Percentiles rank a stretch among this genome's conserved stretches.
Conservation (phyloP, 768 basidiomycete genomes). For the Termitomyces sp. region DNA sequence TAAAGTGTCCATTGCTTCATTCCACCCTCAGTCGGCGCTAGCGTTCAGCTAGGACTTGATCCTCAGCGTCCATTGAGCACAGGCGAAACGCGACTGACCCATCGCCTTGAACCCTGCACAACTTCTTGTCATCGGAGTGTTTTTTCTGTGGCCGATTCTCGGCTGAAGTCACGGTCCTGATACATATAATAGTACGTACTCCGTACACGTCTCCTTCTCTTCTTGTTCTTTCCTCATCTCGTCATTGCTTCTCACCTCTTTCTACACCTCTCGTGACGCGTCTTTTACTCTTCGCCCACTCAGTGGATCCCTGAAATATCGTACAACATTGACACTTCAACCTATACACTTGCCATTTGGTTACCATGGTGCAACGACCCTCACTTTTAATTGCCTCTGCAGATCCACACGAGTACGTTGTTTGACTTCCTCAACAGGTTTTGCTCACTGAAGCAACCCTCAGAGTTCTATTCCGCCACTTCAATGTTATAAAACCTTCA, state of each 20-base stretch:
- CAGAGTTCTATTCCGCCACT: slow-evolving; percentile 41
- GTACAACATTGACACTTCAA: not conserved
- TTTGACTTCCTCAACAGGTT: not conserved
- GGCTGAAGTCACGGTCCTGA: not conserved
- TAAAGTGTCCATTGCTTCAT: not conserved
- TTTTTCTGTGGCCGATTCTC: slow-evolving; percentile 5
- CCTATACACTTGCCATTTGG: not conserved
- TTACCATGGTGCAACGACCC: slow-evolving; percentile 23
- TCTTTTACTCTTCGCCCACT: not conserved
- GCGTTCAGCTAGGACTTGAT: not conserved
- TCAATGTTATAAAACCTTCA: slow-evolving; percentile 27
- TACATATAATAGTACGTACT: slow-evolving; percentile 9
- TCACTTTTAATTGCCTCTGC: slow-evolving; percentile 24
- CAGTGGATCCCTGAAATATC: not conserved
- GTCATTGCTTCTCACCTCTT: not conserved
- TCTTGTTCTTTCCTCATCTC: not conserved
- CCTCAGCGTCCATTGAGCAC: not conserved
- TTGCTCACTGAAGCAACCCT: not conserved
- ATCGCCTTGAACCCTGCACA: not conserved
- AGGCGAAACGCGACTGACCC: not conserved
- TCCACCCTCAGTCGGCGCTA: not conserved
- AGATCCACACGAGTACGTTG: slow-evolving; percentile 29
- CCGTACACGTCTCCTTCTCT: not conserved
- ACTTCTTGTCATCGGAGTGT: not conserved
- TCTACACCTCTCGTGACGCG: not conserved